phyloP scores from a whole-genome alignment of 345 rosid genomes.

The Gossypium mustelinum region DNA sequence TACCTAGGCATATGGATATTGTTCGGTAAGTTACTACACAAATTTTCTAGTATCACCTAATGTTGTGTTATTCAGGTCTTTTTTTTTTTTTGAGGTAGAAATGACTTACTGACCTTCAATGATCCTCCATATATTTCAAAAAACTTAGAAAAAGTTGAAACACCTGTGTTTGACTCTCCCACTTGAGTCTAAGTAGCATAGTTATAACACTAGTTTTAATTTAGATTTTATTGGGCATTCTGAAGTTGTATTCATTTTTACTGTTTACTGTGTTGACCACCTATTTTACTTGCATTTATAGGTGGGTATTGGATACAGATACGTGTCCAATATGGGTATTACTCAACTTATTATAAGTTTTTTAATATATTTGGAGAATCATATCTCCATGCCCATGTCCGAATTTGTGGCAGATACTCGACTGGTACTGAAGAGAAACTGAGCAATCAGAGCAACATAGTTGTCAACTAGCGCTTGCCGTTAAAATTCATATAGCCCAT shows the following conservation, averaged over 20 bases:
- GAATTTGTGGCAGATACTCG: background rate
- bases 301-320: background rate
- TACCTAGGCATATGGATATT: slow-evolving; percentile 42
- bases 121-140: background rate
- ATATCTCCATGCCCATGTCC: background rate
- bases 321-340: no score
- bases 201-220: background rate
- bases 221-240: background rate
- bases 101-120: background rate
- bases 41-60: background rate
- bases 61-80: background rate
- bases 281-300: background rate
- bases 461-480: background rate
- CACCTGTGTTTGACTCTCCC: background rate
- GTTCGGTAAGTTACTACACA: slow-evolving; percentile 24
- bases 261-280: background rate
- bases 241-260: background rate
- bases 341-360: background rate
- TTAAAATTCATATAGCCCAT: background rate
- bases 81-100: background rate
- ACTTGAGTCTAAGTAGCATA: background rate
- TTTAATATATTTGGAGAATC: background rate
- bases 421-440: no score
- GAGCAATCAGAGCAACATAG: no score
- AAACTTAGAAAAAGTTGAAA: background rate